Conservation (phyloP, 495 filamentous ascomycete species). For the Hyaloscypha variabilis region DNA sequence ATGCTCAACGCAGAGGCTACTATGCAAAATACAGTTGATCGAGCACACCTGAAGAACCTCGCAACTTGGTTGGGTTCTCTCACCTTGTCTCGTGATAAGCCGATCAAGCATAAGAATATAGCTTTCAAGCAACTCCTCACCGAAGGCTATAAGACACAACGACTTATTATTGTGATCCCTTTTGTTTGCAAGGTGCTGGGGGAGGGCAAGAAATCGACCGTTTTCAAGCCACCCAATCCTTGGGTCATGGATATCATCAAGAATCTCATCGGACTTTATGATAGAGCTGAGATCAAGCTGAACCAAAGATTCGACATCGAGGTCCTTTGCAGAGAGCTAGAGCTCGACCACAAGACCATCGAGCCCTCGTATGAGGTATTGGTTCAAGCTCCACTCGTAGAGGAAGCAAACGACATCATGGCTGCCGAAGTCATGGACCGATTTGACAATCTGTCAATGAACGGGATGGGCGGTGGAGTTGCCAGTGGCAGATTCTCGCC, state of each 20-base stretch:
- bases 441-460: slow-evolving; percentile 78
- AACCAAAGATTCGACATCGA: slow-evolving; percentile 99
- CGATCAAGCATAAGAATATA: slow-evolving; percentile 94
- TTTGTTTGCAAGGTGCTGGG: slow-evolving; percentile 95
- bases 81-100: slow-evolving; percentile 92
- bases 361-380: slow-evolving; percentile 82
- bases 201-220: slow-evolving; percentile 79
- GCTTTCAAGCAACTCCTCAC: slow-evolving; percentile 94
- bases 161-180: slow-evolving; percentile 87
- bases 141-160: slow-evolving; percentile 88
- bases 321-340: slow-evolving; percentile 90
- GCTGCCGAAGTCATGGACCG: slow-evolving; percentile 72
- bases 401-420: slow-evolving; percentile 57
- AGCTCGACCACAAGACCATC: slow-evolving; percentile 81
- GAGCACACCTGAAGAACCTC: slow-evolving; percentile 87
- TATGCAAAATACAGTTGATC: slow-evolving; percentile 75
- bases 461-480: slow-evolving; percentile 68
- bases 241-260: slow-evolving; percentile 95
- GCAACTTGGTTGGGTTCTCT: slow-evolving; percentile 91
- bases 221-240: slow-evolving; percentile 93
- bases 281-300: slow-evolving; percentile 88
- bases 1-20: slow-evolving; percentile 89
- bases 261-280: slow-evolving; percentile 87
- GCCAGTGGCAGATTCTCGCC: slow-evolving; percentile 72
- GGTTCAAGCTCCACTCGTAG: slow-evolving; percentile 61